Evolutionary conservation across 108 stramenopile species (phyloP).

Genomic region (Pseudonitzschia delicatissima): DNA sequence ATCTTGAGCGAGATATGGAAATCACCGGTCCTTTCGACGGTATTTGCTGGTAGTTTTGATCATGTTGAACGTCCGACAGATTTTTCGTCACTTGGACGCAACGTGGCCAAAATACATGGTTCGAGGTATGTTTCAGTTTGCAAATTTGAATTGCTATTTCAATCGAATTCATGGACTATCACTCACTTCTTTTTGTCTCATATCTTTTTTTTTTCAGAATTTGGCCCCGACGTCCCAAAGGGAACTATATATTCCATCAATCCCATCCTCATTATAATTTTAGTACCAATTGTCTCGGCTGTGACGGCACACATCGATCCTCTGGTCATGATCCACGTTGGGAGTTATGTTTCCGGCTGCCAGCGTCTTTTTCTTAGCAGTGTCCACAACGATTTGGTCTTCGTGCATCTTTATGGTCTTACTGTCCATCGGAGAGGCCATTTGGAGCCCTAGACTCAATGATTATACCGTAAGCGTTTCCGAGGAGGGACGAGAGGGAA

Average conservation of each 20-base stretch:
- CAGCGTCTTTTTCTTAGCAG: constrained; percentile 67
- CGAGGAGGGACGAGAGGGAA: constrained; percentile 75
- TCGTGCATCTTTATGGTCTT: constrained; percentile 63
- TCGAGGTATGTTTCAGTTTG: constrained; percentile 44
- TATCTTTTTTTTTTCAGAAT: constrained; percentile 23
- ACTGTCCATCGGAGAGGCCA: constrained; percentile 77
- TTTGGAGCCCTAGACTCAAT: constrained; percentile 77
- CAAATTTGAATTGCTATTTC: constrained; percentile 42
- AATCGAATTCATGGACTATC: background rate
- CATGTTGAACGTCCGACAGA: constrained; percentile 79
- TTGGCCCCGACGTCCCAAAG: constrained; percentile 67
- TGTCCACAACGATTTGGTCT: constrained; percentile 63
- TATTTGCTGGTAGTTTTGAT: constrained; percentile 71
- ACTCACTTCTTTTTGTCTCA: background rate
- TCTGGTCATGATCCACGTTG: constrained; percentile 72
- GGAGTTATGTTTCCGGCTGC: constrained; percentile 67
- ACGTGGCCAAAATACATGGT: constrained; percentile 85
- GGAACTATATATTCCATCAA: constrained; percentile 81
- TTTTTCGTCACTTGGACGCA: constrained; percentile 84
- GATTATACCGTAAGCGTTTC: constrained; percentile 77
- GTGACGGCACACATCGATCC: constrained; percentile 62
- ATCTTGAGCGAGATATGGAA: constrained; percentile 50
- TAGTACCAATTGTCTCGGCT: constrained; percentile 77
- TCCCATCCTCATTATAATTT: constrained; percentile 70
- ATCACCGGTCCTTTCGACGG: constrained; percentile 67